A percentile compares a stretch with the other conserved stretches of the same genome.
Evolutionary conservation across 306 rosid species (phyloP).

Genomic region (Rosa persica): DNA sequence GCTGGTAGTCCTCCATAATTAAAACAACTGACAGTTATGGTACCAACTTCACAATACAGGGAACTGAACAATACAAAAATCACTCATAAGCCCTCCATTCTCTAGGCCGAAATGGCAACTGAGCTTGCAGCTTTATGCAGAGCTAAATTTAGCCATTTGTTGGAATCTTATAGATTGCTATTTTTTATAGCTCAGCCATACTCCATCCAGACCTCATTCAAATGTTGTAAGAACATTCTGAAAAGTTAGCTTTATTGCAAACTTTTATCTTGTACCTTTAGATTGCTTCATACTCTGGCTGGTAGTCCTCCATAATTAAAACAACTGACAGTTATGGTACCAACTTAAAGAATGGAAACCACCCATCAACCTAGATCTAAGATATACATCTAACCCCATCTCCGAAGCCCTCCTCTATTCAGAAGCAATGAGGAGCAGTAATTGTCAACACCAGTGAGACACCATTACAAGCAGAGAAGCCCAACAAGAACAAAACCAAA

Average conservation of each 20-base stretch:
- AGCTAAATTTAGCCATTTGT: not conserved
- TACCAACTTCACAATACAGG: not conserved
- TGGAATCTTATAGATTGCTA: not conserved
- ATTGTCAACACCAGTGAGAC: too few species aligned
- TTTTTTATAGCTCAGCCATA: not conserved
- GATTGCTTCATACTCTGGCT: too few species aligned
- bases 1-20: not conserved
- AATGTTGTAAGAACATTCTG: not conserved
- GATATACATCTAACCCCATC: not conserved
- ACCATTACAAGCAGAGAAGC: too few species aligned
- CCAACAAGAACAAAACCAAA: too few species aligned
- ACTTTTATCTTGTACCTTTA: not conserved
- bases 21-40: too few species aligned
- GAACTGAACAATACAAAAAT: not conserved
- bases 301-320: too few species aligned
- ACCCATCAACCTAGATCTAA: not conserved
- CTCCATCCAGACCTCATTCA: not conserved
- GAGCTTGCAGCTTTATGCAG: not conserved
- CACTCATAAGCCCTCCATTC: not conserved
- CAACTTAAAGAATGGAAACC: not conserved
- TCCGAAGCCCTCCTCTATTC: not conserved
- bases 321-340: not conserved
- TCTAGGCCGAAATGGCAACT: not conserved
- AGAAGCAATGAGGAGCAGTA: not conserved
- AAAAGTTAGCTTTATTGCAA: not conserved